These are phyloP conservation scores for Colletotrichum sp. DNA, from an alignment of 2,329 filamentous ascomycete species.

Conservation along the genomic window DNA sequence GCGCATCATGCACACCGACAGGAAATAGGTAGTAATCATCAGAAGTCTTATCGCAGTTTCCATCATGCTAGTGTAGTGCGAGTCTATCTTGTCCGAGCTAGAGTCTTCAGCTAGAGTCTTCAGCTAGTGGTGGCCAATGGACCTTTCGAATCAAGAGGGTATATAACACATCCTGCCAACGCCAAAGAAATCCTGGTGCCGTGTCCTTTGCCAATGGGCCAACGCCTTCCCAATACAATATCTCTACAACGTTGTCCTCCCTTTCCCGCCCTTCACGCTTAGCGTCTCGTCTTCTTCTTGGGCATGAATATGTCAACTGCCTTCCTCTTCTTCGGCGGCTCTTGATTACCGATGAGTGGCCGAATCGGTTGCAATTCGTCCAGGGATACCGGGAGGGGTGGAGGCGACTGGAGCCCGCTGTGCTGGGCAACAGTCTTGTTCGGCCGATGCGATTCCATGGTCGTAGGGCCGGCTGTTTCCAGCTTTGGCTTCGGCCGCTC, in stretches of 20 bases:
- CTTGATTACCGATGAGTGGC: neutral
- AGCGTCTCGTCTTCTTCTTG: slow-evolving; percentile 41
- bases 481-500: slow-evolving; percentile 2
- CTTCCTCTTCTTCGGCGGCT: slow-evolving; percentile 45
- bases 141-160: slow-evolving; percentile 6
- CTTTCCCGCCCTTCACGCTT: neutral
- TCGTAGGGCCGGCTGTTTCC: neutral
- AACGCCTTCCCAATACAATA: neutral
- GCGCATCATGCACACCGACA: neutral
- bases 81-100: neutral
- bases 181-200: neutral
- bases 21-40: neutral
- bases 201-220: neutral
- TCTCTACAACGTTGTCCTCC: neutral
- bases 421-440: neutral
- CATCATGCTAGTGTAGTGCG: neutral
- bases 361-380: slow-evolving; percentile 9
- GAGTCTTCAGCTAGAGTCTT: neutral
- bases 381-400: slow-evolving; percentile 22
- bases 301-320: slow-evolving; percentile 56
- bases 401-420: slow-evolving; percentile 21
- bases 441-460: neutral
- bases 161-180: slow-evolving; percentile 4
- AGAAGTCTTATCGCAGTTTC: neutral
- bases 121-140: neutral